Evolutionary conservation across 352 stramenopile species (phyloP).

Genomic region (Phytophthora pseudosyringae): DNA sequence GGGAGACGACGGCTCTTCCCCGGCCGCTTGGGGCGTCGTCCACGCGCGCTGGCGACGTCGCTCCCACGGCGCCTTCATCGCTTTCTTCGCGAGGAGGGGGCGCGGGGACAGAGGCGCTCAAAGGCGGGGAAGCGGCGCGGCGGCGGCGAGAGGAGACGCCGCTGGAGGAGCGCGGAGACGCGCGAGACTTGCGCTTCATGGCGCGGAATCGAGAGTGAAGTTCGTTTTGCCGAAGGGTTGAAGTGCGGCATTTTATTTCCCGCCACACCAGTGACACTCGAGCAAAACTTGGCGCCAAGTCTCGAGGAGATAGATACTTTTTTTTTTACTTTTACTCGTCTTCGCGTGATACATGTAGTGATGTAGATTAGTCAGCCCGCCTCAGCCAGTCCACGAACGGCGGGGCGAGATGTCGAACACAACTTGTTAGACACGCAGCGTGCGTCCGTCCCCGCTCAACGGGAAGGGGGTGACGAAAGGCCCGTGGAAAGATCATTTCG

Average conservation of each 20-base stretch:
- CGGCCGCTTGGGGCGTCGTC: constrained; percentile 16
- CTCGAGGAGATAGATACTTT: too few relatives aligned
- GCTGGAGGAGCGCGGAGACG: constrained; percentile 9
- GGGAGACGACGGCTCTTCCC: constrained; percentile 39
- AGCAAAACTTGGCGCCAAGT: constrained; percentile 15
- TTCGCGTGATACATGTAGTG: too few relatives aligned
- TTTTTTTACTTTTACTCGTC: too few relatives aligned
- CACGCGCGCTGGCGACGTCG: not conserved
- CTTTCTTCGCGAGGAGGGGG: not conserved
- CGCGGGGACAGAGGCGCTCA: not conserved
- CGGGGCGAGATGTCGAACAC: too few relatives aligned
- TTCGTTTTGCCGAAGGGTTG: constrained; percentile 8
- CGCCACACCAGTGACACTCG: constrained; percentile 18
- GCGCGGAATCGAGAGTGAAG: constrained; percentile 28
- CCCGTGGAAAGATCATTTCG: too few relatives aligned
- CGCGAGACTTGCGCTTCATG: constrained; percentile 43
- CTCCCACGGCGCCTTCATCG: not conserved
- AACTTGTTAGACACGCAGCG: too few relatives aligned
- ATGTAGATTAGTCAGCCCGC: too few relatives aligned
- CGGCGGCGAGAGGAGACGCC: constrained; percentile 7
- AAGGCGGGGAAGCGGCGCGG: not conserved
- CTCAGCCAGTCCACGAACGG: too few relatives aligned
- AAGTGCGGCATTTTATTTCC: constrained; percentile 14
- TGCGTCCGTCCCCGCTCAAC: too few relatives aligned
- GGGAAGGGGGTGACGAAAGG: too few relatives aligned